Evolutionary conservation across 139 green algal species (phyloP), one percentile per base, ranked within the genome.

Genomic region (Haematococcus lacustris): DNA sequence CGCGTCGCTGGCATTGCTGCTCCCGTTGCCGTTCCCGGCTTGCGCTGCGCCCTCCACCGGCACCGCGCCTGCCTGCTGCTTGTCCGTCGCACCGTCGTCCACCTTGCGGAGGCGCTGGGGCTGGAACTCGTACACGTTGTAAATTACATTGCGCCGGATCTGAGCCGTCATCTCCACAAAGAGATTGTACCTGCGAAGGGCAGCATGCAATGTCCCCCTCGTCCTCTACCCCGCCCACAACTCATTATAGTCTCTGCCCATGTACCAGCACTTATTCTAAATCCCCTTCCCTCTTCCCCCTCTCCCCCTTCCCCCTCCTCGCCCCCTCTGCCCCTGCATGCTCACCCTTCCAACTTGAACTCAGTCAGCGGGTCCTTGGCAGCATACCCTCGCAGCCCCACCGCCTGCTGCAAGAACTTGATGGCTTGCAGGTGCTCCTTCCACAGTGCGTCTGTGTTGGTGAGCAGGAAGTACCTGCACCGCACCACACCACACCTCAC

Each of bases 341-440:
- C 67, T 63, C 32, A 72, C 67, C 91, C 96, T 84, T 99, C 95
- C 30, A 99, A 86, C 87, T 99, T 99, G 88, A 98, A 99, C 89
- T 99, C 96, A 4, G 90, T 96, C 35, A 99, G 87, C 1, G 96
- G 96, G 82, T 99, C 96, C 71, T 87, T 88, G 35, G 71, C 76
- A 5, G 84, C 89, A 61, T 92, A 94, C 25, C 93, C 93, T 7
- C 92, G 85, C 73, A 98, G 84, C 34, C 91, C 89, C 64, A 98
- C 92, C 2, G 93, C 94, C 84, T 97, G 90, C 83, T 98, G 95
- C 73, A 98, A 69, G 81, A 98, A 98, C 83, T 97, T 97, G 79
- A 99, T 97, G 38, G 92, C 90, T 85, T 94, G 89, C 62, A 98
- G 82, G 77, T 98, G 94, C 80, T 98, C 91, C 88, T 98, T 97